Conservation (phyloP, 2,329 filamentous ascomycete species). For the Fulvia fulva region DNA sequence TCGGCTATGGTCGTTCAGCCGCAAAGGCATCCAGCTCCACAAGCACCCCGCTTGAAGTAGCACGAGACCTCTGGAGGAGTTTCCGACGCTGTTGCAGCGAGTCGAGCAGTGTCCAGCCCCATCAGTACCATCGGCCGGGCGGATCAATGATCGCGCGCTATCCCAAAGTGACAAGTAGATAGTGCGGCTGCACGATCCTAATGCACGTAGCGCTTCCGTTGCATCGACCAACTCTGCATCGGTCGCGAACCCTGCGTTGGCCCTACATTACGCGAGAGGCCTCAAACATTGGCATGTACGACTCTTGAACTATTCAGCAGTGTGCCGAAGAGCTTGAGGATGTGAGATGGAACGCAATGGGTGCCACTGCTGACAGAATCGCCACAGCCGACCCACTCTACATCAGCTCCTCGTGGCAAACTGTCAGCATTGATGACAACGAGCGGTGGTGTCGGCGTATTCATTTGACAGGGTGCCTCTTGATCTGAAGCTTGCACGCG, state of each 20-base stretch:
- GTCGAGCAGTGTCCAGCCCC: background rate
- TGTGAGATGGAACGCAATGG: conserved; percentile 12
- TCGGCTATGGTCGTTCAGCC: background rate
- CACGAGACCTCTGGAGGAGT: background rate
- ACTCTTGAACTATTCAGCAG: conserved; percentile 8
- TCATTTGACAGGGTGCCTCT: conserved; percentile 32
- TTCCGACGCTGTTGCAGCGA: background rate
- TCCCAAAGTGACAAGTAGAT: background rate
- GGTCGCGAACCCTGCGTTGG: too few species aligned
- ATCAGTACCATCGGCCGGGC: background rate
- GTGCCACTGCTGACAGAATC: background rate
- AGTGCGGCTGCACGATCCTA: background rate
- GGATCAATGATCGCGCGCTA: background rate
- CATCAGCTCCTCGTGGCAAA: conserved; percentile 66
- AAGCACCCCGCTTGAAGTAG: background rate
- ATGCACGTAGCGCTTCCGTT: background rate
- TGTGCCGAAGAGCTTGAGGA: conserved; percentile 16
- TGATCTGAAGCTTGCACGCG: conserved; percentile 29
- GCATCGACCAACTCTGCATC: background rate
- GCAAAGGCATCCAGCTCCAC: too few species aligned
- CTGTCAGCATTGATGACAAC: conserved; percentile 72
- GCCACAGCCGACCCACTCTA: conserved; percentile 65
- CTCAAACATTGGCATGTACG: background rate
- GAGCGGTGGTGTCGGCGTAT: conserved; percentile 46
- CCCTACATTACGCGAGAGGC: background rate